Base-by-base conservation (phyloP, 192 early-diverging fungal species). In the Backusella tarrabulga region DNA sequence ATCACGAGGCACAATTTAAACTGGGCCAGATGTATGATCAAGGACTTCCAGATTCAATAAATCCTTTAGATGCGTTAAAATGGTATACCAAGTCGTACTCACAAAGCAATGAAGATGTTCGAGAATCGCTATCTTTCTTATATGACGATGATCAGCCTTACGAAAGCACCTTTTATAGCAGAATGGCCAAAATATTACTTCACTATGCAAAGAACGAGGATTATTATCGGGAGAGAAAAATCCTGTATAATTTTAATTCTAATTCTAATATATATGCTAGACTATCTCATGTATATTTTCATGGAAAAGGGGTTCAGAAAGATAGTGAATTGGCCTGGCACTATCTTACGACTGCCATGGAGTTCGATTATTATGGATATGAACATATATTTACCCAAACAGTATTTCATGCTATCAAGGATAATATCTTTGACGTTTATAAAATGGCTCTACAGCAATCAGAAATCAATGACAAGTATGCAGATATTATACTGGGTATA, bases 141-240 rank as follows among this genome's bases (percentile, higher is more conserved):
- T 17, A 52, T 52, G 50, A 52, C 5, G 6, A 21, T 52, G n/a
- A 52, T n/a, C 1, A n/a, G 3, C 50, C 50, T n/a, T n/a, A 52
- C n/a, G 50, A 52, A 42, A 12, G 21, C 6, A n/a, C 6, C n/a
- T 52, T 52, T 52, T n/a, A 17, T 5, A 4, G 4, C 5, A 52
- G 6, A n/a, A 17, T 52, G n/a, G n/a, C 6, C 4, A 52, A 52
- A 52, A n/a, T 52, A 52, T 2, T 52, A 6, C 15, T 52, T 6
- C 0, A 5, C 0, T n/a, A 21, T 52, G n/a, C n/a, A 6, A 2
- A 2, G 50, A 19, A n/a, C 5, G 1, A n/a, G n/a, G 50, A 19
- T 1, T n/a, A 52, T 11, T 1, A 52, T 19, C 4, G 0, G 0
- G 1, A 52, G 5, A 6, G 0, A 4, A 21, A 12, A 0, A 0